Percentiles rank a stretch among this genome's conserved stretches.
phyloP scores from a whole-genome alignment of 805 yeast genomes.

The Ogataea haglerorum region DNA sequence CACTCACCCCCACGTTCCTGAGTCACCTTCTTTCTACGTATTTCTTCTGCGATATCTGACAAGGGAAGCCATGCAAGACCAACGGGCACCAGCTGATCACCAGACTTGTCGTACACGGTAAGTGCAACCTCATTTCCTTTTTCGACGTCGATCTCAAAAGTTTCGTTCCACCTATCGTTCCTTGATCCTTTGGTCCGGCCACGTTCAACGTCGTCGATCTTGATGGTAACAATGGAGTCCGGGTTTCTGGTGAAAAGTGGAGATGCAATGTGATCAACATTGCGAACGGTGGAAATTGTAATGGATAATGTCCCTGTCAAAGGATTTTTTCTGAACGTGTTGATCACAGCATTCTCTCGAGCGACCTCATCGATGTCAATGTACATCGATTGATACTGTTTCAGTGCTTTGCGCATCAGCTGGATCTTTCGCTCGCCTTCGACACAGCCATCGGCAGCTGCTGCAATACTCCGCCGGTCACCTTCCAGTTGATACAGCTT shows the following conservation, averaged over 20 bases:
- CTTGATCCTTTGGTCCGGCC: slow-evolving; percentile 74
- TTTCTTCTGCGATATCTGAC: slow-evolving; percentile 90
- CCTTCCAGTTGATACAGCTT: slow-evolving; percentile 88
- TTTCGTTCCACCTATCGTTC: slow-evolving; percentile 80
- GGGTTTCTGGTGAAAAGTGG: slow-evolving; percentile 76
- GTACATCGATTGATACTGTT: slow-evolving; percentile 86
- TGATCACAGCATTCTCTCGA: slow-evolving; percentile 61
- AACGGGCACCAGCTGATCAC: slow-evolving; percentile 71
- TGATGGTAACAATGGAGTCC: slow-evolving; percentile 72
- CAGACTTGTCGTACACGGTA: slow-evolving; percentile 77
- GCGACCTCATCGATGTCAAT: slow-evolving; percentile 65
- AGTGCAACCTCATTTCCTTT: slow-evolving; percentile 91
- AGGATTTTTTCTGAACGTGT: slow-evolving; percentile 76
- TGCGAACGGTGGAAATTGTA: slow-evolving; percentile 73
- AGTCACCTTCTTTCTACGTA: slow-evolving; percentile 83
- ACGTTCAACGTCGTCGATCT: slow-evolving; percentile 83
- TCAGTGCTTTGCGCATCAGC: slow-evolving; percentile 75
- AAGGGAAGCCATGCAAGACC: slow-evolving; percentile 89
- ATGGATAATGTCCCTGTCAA: slow-evolving; percentile 76
- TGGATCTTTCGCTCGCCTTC: slow-evolving; percentile 86
- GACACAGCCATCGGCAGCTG: slow-evolving; percentile 81
- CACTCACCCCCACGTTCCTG: slow-evolving; percentile 66
- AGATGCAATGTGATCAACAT: slow-evolving; percentile 88
- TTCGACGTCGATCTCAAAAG: slow-evolving; percentile 74
- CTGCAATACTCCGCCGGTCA: slow-evolving; percentile 77